phyloP scores from a whole-genome alignment of 345 rosid genomes.

The Linum trigynum region DNA sequence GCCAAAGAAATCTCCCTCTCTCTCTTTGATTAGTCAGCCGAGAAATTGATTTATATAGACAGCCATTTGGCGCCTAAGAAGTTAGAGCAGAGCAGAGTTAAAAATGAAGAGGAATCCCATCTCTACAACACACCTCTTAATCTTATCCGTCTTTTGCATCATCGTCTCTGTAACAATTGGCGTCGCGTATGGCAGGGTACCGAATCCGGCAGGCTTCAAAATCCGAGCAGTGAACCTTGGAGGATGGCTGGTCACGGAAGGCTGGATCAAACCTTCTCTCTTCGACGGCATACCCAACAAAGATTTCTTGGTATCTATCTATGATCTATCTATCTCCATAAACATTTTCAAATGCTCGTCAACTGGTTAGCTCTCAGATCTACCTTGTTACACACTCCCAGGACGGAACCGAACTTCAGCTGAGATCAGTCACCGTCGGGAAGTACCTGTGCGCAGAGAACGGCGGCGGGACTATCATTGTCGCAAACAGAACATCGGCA shows the following conservation, averaged over 20 bases:
- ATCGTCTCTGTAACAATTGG: background rate
- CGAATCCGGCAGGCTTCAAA: background rate
- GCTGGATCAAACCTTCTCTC: slow-evolving; percentile 62
- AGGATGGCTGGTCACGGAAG: slow-evolving; percentile 67
- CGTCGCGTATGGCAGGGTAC: background rate
- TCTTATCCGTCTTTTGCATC: background rate
- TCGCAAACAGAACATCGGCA: slow-evolving; percentile 40
- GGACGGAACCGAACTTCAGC: slow-evolving; percentile 54
- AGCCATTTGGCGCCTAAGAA: no score
- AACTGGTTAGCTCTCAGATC: background rate
- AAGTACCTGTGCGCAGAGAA: slow-evolving; percentile 45
- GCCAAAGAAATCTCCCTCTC: no score
- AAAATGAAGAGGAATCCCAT: background rate
- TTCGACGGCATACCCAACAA: slow-evolving; percentile 53
- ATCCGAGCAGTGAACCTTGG: slow-evolving; percentile 56
- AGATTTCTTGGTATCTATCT: slow-evolving; percentile 42
- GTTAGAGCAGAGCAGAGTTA: no score
- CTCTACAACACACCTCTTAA: background rate
- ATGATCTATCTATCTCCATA: background rate
- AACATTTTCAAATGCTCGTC: background rate
- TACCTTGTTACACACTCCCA: slow-evolving; percentile 6
- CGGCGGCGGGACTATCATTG: slow-evolving; percentile 48
- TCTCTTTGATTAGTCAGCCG: no score
- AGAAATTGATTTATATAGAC: no score
- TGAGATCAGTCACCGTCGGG: slow-evolving; percentile 40